Conservation (phyloP, 169 alveolate species). For the Sarcocystis neurona region DNA sequence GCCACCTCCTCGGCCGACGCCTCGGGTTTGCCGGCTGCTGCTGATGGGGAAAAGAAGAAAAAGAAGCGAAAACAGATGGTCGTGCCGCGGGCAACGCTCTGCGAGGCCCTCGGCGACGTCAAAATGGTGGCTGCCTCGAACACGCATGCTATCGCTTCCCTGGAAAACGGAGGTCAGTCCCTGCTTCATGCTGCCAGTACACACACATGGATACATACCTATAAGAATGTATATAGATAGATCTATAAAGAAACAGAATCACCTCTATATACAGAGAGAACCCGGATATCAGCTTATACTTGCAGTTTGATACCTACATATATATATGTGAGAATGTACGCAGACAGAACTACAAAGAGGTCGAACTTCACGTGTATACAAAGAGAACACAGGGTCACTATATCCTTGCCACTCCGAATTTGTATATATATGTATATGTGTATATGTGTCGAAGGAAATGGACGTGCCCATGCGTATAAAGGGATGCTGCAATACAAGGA, state of each 20-base stretch:
- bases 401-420: no score
- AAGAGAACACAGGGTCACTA: no score
- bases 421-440: no score
- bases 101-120: constrained; percentile 19
- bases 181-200: not conserved
- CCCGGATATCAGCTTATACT: not conserved
- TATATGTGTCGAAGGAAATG: no score
- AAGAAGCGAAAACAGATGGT: not conserved
- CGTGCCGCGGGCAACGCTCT: not conserved
- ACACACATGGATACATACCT: not conserved
- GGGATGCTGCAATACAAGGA: no score
- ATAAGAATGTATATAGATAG: not conserved
- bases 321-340: not conserved
- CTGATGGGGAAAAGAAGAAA: not conserved
- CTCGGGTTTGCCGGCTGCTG: not conserved
- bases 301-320: not conserved
- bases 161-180: constrained; percentile 27
- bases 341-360: no score
- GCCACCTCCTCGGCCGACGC: constrained; percentile 10
- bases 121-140: not conserved
- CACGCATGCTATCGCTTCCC: constrained; percentile 27
- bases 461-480: no score
- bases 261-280: not conserved
- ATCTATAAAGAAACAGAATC: not conserved
- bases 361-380: no score